Evolutionary conservation across 2,329 filamentous ascomycete species (phyloP).

Genomic region (Beauveria medogensis): DNA sequence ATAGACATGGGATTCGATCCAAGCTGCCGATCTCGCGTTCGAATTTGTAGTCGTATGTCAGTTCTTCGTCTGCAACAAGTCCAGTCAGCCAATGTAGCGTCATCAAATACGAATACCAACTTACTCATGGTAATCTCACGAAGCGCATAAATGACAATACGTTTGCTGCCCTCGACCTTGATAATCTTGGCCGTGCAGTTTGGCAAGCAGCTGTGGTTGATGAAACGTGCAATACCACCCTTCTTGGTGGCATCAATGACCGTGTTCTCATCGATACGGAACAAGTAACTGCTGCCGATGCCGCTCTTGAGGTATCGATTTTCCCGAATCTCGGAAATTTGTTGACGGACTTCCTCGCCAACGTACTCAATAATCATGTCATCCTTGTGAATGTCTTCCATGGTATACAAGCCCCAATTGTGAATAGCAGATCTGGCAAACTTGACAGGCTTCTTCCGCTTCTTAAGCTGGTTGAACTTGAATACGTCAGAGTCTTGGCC

Average conservation of each 20-base stretch:
- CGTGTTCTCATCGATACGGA: slow-evolving; percentile 95
- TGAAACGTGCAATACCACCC: slow-evolving; percentile 94
- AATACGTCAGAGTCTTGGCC: slow-evolving; percentile 82
- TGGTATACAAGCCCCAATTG: slow-evolving; percentile 96
- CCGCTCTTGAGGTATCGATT: slow-evolving; percentile 88
- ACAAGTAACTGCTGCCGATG: slow-evolving; percentile 94
- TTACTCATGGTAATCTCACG: slow-evolving; percentile 91
- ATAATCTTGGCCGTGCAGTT: slow-evolving; percentile 99
- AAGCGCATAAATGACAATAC: slow-evolving; percentile 97
- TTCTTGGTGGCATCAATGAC: slow-evolving; percentile 98
- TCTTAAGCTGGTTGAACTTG: slow-evolving; percentile 98
- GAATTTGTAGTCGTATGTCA: slow-evolving; percentile 99
- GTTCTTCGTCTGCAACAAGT: slow-evolving; percentile 71
- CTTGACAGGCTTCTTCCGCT: slow-evolving; percentile 97
- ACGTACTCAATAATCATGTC: slow-evolving; percentile 99
- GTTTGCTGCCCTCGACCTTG: slow-evolving; percentile 93
- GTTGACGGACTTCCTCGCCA: slow-evolving; percentile 91
- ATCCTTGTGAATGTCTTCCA: slow-evolving; percentile 93
- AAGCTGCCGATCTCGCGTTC: slow-evolving; percentile 92
- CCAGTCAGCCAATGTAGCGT: slow-evolving; percentile 14
- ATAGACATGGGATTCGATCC: slow-evolving; percentile 94
- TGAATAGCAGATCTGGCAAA: slow-evolving; percentile 97
- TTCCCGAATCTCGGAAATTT: slow-evolving; percentile 94
- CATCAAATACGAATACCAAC: slow-evolving; percentile 26
- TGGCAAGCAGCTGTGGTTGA: slow-evolving; percentile 96